Percentiles rank a stretch among this genome's conserved stretches.
phyloP scores from a whole-genome alignment of 2,329 filamentous ascomycete species.

The Cryphonectria nitschkei region DNA sequence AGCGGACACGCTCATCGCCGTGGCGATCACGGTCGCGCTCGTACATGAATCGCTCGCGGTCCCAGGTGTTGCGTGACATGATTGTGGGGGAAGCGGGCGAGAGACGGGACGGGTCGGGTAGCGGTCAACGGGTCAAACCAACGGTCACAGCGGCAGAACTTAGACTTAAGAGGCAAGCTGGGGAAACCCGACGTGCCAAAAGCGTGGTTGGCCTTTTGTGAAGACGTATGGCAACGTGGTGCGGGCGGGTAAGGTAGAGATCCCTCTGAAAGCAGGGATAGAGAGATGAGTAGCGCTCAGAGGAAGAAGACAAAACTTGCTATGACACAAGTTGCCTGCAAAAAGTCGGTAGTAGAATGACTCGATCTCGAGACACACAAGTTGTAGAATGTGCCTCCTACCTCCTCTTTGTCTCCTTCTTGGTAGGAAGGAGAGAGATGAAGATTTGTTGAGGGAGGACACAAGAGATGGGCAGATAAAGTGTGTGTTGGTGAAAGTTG shows the following conservation, averaged over 20 bases:
- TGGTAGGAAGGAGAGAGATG: neutral
- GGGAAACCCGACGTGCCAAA: conserved; percentile 3
- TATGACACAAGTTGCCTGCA: neutral
- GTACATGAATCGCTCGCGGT: conserved; percentile 55
- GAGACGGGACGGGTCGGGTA: conserved; percentile 15
- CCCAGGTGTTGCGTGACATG: conserved; percentile 45
- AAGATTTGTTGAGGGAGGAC: neutral
- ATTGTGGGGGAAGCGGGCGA: conserved; percentile 16
- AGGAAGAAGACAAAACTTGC: neutral
- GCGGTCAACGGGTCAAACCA: neutral
- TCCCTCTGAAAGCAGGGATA: neutral
- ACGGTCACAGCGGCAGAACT: neutral
- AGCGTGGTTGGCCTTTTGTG: neutral
- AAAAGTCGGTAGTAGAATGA: neutral
- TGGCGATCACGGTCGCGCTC: conserved; percentile 55
- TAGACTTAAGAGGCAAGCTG: neutral
- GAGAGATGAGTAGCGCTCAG: too few species aligned
- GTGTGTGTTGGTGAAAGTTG: neutral
- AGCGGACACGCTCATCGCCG: conserved; percentile 52
- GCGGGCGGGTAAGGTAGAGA: neutral
- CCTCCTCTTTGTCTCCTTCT: neutral
- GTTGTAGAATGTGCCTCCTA: neutral
- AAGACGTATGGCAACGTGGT: neutral
- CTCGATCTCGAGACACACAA: neutral
- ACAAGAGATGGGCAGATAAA: neutral